Percentiles rank a stretch among this genome's conserved stretches.
phyloP scores from a whole-genome alignment of 768 basidiomycete species.

The Podaxis carcinomalis region DNA sequence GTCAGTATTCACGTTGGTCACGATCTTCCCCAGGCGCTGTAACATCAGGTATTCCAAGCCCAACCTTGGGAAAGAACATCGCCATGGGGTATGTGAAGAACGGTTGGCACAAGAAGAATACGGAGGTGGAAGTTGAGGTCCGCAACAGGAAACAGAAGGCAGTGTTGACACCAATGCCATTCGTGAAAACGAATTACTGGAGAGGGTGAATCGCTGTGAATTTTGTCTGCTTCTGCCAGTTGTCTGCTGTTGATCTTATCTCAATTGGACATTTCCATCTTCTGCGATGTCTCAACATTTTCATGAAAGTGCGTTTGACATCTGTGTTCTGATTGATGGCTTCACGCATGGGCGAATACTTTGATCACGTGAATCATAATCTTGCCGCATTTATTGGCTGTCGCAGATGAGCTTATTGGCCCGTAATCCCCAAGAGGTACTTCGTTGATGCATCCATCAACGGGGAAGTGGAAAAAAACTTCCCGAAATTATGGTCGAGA shows the following conservation, averaged over 20 bases:
- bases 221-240: not conserved
- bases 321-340: not conserved
- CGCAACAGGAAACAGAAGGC: conserved; percentile 76
- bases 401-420: not conserved
- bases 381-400: not conserved
- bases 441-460: not conserved
- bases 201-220: conserved; percentile 37
- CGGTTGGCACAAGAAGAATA: conserved; percentile 90
- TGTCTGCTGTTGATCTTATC: not conserved
- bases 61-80: conserved; percentile 84
- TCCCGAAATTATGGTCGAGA: not conserved
- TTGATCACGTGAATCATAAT: not conserved
- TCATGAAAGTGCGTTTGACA: not conserved
- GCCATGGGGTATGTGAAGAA: conserved; percentile 89
- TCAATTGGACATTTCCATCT: not conserved
- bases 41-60: conserved; percentile 96
- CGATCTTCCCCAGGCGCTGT: conserved; percentile 47
- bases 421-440: not conserved
- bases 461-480: not conserved
- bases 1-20: not conserved
- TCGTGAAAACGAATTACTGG: conserved; percentile 79
- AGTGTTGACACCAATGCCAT: conserved; percentile 81
- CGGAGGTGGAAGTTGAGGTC: conserved; percentile 79
- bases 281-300: not conserved
- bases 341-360: not conserved